Conservation (phyloP, 108 stramenopile genomes). For the Cyclotella sp. region DNA sequence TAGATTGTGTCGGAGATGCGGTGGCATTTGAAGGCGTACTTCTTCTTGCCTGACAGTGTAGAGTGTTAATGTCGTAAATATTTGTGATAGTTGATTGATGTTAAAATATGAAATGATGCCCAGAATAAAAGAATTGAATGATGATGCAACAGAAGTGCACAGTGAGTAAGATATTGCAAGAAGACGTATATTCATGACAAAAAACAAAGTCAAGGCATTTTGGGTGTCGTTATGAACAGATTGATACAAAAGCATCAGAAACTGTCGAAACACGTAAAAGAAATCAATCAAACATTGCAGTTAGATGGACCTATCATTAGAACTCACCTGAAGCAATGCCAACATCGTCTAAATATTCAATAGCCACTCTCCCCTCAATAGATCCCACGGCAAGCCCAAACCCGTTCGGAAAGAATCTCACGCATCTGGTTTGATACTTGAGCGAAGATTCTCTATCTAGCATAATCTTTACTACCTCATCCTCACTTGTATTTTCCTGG, state of each 20-base stretch:
- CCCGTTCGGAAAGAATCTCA: slow-evolving; percentile 81
- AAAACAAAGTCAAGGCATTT: no score
- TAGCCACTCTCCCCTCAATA: slow-evolving; percentile 96
- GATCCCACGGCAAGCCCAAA: slow-evolving; percentile 89
- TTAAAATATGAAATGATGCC: neutral
- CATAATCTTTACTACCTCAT: slow-evolving; percentile 35
- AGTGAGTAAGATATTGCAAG: no score
- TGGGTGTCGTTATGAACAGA: no score
- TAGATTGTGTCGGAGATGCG: slow-evolving; percentile 89
- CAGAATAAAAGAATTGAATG: no score
- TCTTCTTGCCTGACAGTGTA: slow-evolving; percentile 54
- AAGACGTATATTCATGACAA: no score
- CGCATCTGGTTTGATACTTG: slow-evolving; percentile 86
- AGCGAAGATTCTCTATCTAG: slow-evolving; percentile 84
- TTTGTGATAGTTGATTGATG: slow-evolving; percentile 10
- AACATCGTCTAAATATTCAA: slow-evolving; percentile 90
- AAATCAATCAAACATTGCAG: neutral
- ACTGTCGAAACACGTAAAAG: neutral
- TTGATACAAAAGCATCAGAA: no score
- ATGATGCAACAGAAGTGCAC: no score
- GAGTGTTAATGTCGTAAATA: neutral
- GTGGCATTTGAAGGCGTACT: slow-evolving; percentile 98
- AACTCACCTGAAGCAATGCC: slow-evolving; percentile 50
- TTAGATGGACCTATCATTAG: slow-evolving; percentile 10
- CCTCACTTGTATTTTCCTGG: slow-evolving; percentile 9